Evolutionary conservation across 208 protist genomes (phyloP), one percentile per base, ranked within the genome.

Genomic region (Wallacemonas rigidus): DNA sequence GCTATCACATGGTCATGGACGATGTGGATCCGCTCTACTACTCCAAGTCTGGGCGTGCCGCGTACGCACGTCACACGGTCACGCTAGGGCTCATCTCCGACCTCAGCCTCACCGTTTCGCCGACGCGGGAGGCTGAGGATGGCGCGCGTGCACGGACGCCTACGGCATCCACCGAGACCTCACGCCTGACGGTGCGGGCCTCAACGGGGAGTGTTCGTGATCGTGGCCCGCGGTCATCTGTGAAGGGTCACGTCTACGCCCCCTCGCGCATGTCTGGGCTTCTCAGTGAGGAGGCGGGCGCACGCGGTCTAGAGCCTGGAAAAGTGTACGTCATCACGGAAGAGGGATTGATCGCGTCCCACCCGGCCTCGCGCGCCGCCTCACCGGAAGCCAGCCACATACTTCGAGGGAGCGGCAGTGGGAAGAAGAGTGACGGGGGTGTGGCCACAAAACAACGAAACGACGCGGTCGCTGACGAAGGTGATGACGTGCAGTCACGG

Each of bases 1-100:
- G 80, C 63, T 89, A 90, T 68, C 85, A 90, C 72, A 77, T 90
- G 60, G 88, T 93, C 14, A 79, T 83, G 71, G 79, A 82, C 68
- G 85, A 88, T 45, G 79, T 76, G 67, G 89, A 89, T 48, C 79
- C 88, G 1, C 73, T 90, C 35, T 93, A 90, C 69, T 88, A 87
- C 74, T 79, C 85, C 45, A 78, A 85, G 40, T 89, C 83, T 2
- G 78, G 76, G 38, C 82, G 76, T 3, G 82, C 85, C 2, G 68
- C 88, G 11, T 89, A 93, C 62, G 55, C 74, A 4, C 48, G 75
- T 45, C 85, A 84, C 53, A 88, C 82, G 12, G 78, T 87, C 41
- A 80, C 65, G 47, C 75, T 90, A 39, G 80, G 74, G n/a, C 85
- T 93, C 51, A 72, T 90, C 35, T 93, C 88, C 0, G 88, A 93